Percentiles rank a stretch among this genome's conserved stretches.
These are phyloP conservation scores for Eimeria tenella DNA, from an alignment of 169 alveolate species.

Conservation along the genomic window DNA sequence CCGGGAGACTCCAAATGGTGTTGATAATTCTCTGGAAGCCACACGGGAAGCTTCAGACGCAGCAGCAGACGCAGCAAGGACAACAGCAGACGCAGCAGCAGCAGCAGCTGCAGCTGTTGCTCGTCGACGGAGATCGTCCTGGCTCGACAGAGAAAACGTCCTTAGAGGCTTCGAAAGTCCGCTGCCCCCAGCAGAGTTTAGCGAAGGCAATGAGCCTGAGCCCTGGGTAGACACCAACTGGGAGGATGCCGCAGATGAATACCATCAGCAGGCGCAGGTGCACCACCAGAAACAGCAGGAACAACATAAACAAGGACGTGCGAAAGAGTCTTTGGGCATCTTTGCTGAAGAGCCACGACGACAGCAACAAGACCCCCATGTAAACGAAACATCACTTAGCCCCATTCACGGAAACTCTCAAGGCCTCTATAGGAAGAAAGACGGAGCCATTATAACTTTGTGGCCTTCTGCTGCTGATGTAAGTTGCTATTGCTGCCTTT, in stretches of 20 bases:
- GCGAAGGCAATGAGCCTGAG: conserved; percentile 21
- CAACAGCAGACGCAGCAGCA: conserved; percentile 18
- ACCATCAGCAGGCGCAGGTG: conserved; percentile 5
- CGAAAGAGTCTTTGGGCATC: not conserved
- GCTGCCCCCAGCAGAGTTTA: conserved; percentile 30
- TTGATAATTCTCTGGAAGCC: not conserved
- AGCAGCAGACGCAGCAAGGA: conserved; percentile 10
- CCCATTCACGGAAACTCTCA: not conserved
- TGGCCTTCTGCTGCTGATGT: conserved; percentile 61
- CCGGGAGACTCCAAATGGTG: not conserved
- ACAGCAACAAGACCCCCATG: conserved; percentile 16
- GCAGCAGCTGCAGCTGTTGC: conserved; percentile 55
- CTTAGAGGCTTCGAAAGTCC: conserved; percentile 24
- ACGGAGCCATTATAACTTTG: not conserved
- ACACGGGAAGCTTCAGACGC: not conserved
- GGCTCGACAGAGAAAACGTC: conserved; percentile 33
- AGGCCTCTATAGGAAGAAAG: conserved; percentile 16
- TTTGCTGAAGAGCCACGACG: not conserved
- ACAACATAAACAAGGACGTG: not conserved
- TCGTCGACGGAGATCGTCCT: not conserved
- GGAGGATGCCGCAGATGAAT: not conserved
- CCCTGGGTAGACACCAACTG: conserved; percentile 30
- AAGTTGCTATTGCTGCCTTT: not conserved
- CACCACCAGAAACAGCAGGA: conserved; percentile 8
- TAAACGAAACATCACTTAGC: not conserved